Evolutionary conservation across 2,329 filamentous ascomycete species (phyloP).

Genomic region (Sporothrix humicola): DNA sequence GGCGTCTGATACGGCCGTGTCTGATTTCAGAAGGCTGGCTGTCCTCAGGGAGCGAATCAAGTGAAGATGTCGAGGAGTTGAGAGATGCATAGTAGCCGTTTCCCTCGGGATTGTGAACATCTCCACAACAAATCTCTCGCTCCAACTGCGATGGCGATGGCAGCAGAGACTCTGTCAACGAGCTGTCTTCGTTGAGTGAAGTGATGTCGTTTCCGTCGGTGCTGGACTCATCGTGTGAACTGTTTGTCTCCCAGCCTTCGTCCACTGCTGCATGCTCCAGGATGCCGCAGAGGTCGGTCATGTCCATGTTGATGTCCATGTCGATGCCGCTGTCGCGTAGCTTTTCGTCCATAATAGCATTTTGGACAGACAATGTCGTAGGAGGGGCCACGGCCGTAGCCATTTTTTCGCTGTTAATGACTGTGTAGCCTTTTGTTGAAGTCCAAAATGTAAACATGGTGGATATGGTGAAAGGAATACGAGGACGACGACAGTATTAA

Average conservation of each 20-base stretch:
- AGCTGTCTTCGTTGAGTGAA: background rate
- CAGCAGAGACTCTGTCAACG: background rate
- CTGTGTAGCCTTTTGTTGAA: too few relatives aligned
- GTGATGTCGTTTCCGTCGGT: background rate
- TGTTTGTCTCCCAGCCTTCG: background rate
- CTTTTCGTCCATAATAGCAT: background rate
- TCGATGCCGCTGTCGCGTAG: background rate
- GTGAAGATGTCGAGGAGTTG: background rate
- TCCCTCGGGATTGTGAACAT: background rate
- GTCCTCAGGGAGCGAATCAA: background rate
- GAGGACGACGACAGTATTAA: background rate
- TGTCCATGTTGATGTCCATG: background rate
- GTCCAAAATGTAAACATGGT: too few relatives aligned
- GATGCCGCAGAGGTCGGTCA: background rate
- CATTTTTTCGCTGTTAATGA: background rate
- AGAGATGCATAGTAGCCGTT: background rate
- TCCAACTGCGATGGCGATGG: background rate
- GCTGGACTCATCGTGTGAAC: background rate
- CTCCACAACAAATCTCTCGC: background rate
- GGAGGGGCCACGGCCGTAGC: too few relatives aligned
- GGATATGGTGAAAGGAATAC: too few relatives aligned
- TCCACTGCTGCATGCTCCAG: conserved; percentile 11
- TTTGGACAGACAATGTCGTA: too few relatives aligned
- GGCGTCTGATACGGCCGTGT: background rate
- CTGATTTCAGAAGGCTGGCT: background rate